These are phyloP conservation scores for Talaromyces sp. DNA, from an alignment of 2,329 filamentous ascomycete genomes.

Conservation along the genomic window DNA sequence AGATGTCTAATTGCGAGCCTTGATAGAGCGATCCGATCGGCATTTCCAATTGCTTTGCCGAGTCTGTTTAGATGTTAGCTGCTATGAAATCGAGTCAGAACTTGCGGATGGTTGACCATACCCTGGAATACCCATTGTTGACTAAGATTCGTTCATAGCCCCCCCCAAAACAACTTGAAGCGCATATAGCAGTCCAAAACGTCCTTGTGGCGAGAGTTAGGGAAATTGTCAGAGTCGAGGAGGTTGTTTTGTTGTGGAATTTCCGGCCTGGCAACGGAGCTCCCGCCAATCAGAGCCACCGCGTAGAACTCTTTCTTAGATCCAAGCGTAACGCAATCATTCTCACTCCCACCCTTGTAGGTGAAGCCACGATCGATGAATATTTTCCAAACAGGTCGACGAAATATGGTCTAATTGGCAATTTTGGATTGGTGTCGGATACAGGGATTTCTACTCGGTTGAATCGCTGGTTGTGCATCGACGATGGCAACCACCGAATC, in stretches of 20 bases:
- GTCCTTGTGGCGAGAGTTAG: background rate
- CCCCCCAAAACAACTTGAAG: background rate
- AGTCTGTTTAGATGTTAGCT: conserved; percentile 58
- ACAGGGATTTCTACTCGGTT: background rate
- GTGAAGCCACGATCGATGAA: background rate
- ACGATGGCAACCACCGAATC: conserved; percentile 17
- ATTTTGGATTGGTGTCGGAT: background rate
- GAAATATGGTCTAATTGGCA: background rate
- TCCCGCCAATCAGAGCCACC: conserved; percentile 12
- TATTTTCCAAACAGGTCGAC: background rate
- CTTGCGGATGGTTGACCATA: background rate
- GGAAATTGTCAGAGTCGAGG: background rate
- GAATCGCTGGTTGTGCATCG: background rate
- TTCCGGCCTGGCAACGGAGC: conserved; percentile 17
- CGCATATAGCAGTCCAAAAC: background rate
- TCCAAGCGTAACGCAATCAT: background rate
- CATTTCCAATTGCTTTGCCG: conserved; percentile 81
- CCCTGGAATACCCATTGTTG: conserved; percentile 19
- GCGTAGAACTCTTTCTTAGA: background rate
- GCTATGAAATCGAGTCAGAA: background rate
- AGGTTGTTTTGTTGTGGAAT: conserved; percentile 16
- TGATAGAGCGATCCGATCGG: conserved; percentile 72
- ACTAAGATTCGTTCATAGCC: conserved; percentile 3
- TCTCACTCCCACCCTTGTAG: background rate
- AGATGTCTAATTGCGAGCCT: conserved; percentile 78